Evolutionary conservation across 2,329 filamentous ascomycete species (phyloP).

Genomic region (Lachnellula cervina): DNA sequence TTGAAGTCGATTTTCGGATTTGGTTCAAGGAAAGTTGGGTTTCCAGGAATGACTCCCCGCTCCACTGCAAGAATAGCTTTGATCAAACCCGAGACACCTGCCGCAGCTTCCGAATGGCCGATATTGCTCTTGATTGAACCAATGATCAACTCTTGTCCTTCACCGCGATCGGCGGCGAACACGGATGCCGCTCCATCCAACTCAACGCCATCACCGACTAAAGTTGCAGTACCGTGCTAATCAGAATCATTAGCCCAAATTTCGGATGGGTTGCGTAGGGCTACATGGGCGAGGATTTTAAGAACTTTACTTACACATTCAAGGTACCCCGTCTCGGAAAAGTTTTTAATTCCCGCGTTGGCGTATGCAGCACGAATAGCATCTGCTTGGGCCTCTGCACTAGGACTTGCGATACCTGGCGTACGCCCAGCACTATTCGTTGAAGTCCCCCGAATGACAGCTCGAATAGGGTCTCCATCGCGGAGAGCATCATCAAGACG

Average conservation of each 20-base stretch:
- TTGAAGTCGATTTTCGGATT: slow-evolving; percentile 27
- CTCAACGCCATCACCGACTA: slow-evolving; percentile 16
- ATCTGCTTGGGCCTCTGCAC: slow-evolving; percentile 35
- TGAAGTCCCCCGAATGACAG: slow-evolving; percentile 38
- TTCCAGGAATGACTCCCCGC: slow-evolving; percentile 37
- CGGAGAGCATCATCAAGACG: slow-evolving; percentile 36
- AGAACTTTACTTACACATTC: slow-evolving; percentile 2
- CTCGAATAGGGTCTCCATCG: slow-evolving; percentile 39
- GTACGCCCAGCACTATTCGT: slow-evolving; percentile 42
- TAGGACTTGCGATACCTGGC: slow-evolving; percentile 42
- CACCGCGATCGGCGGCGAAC: not conserved
- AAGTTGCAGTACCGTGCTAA: slow-evolving; percentile 17
- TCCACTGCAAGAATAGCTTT: slow-evolving; percentile 39
- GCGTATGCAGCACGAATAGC: slow-evolving; percentile 9
- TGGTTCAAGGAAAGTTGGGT: slow-evolving; percentile 35
- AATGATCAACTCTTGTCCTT: slow-evolving; percentile 1
- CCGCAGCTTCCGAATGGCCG: slow-evolving; percentile 33
- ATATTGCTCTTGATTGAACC: slow-evolving; percentile 23
- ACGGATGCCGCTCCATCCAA: slow-evolving; percentile 8
- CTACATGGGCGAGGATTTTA: no score
- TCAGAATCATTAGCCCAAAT: no score
- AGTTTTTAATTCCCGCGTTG: not conserved
- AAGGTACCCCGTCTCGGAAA: slow-evolving; percentile 14
- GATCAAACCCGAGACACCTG: slow-evolving; percentile 34
- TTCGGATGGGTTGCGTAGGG: no score